Conservation (phyloP, 1,139 yeast genomes). For the Pichia sp. region DNA sequence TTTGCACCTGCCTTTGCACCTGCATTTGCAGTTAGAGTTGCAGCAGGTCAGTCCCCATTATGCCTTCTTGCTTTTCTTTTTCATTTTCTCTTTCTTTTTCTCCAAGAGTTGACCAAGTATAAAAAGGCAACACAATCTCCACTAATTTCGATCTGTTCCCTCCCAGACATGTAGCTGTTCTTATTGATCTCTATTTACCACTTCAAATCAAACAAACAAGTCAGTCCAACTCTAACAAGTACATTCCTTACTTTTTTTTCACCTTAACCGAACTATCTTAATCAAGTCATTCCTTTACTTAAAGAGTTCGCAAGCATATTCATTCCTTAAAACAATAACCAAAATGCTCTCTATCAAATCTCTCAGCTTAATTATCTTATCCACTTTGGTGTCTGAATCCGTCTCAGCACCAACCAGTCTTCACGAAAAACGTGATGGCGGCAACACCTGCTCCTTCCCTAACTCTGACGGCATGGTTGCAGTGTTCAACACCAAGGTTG, state of each 20-base stretch:
- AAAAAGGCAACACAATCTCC: background rate
- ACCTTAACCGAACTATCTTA: background rate
- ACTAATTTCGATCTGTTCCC: background rate
- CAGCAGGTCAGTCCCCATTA: too few relatives aligned
- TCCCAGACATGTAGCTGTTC: background rate
- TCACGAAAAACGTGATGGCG: conserved; percentile 25
- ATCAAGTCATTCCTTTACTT: background rate
- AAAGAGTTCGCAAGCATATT: background rate
- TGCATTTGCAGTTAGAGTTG: too few relatives aligned
- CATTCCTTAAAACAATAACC: conserved; percentile 2
- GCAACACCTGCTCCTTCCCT: conserved; percentile 61
- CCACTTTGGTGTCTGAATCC: conserved; percentile 13
- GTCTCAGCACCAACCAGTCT: conserved; percentile 17
- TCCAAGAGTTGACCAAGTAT: background rate
- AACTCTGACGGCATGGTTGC: conserved; percentile 59
- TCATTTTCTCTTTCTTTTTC: background rate
- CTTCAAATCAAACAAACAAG: background rate
- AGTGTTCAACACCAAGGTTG: conserved; percentile 45
- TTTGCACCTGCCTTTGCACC: too few relatives aligned
- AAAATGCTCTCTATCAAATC: conserved; percentile 21
- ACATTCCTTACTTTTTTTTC: background rate
- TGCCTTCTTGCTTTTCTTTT: background rate
- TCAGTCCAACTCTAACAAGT: background rate
- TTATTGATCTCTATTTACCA: background rate
- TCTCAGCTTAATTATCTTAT: conserved; percentile 14